Evolutionary conservation across 441 rosid species (phyloP), one percentile per base, ranked within the genome.

Genomic region (Omphalea diandra): DNA sequence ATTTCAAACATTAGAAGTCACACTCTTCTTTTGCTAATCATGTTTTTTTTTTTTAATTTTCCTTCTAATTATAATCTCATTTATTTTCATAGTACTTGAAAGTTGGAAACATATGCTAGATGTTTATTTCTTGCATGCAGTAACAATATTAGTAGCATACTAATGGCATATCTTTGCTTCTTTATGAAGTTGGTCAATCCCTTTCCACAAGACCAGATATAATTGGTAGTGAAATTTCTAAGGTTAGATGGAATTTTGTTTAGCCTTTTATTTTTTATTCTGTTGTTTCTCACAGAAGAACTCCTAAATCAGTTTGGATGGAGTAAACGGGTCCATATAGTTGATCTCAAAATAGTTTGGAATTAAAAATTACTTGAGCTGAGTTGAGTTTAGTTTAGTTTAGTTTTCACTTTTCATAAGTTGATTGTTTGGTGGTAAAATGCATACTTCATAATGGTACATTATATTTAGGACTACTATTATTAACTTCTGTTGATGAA

Each of bases 181-280:
- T 74, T 84, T 72, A 74, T 86, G 86, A 95, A 94, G 97, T 91
- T 85, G 97, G 97, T 65, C 98, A 94, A 81, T 91, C 98, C 29
- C 91, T 94, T 75, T 88, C 98, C 75, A 94, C 98, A 1, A 86
- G 98, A 80, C 98, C 97, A 55, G 98, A 94, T 81, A 85, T 94
- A 68, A 90, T 86, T 66, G 97, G 98, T 75, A 72, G 93, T 68
- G 97, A 90, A 80, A 87, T 85, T 78, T 79, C 96, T 79, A 94
- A 94, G 98, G 98, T 94, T 54, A 81, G 83, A 66, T 79, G 74
- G 33, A 67, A 55, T 46, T 43, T 66, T n/a, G n/a, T n/a, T n/a
- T n/a, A n/a, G n/a, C 24, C 49, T 63, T 72, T 73, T 60, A 43
- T 10, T 4, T 3, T 1, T n/a, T 18, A 0, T 18, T 17, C 1